phyloP scores from a whole-genome alignment of 768 basidiomycete genomes.

The Kockovaella imperatae region DNA sequence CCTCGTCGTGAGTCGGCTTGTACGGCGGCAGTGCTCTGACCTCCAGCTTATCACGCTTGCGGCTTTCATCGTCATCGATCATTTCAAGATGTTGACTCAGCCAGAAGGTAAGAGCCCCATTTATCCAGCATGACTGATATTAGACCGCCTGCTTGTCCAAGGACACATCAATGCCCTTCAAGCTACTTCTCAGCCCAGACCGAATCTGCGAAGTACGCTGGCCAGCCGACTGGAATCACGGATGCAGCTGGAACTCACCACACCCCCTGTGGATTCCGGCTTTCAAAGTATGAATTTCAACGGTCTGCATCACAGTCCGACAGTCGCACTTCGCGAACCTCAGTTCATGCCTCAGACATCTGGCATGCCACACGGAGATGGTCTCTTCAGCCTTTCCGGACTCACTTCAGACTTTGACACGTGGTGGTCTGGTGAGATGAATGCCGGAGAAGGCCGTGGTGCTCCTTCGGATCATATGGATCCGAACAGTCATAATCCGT shows the following conservation, averaged over 20 bases:
- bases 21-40: neutral
- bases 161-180: slow-evolving; percentile 5
- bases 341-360: too few species aligned
- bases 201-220: neutral
- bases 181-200: neutral
- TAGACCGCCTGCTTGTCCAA: slow-evolving; percentile 8
- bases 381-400: too few species aligned
- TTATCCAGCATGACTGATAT: neutral
- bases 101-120: neutral
- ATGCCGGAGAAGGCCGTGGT: too few species aligned
- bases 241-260: neutral
- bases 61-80: slow-evolving; percentile 3
- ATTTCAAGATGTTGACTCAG: neutral
- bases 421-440: too few species aligned
- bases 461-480: too few species aligned
- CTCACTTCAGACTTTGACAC: too few species aligned
- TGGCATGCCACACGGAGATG: too few species aligned
- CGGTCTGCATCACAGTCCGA: too few species aligned
- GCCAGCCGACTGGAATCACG: neutral
- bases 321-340: too few species aligned
- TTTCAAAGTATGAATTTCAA: too few species aligned
- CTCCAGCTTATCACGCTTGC: slow-evolving; percentile 3
- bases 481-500: too few species aligned
- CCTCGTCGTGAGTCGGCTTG: slow-evolving; percentile 3
- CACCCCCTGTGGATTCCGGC: neutral